Evolutionary conservation across 768 basidiomycete genomes (phyloP).

Genomic region (Mycena venus): DNA sequence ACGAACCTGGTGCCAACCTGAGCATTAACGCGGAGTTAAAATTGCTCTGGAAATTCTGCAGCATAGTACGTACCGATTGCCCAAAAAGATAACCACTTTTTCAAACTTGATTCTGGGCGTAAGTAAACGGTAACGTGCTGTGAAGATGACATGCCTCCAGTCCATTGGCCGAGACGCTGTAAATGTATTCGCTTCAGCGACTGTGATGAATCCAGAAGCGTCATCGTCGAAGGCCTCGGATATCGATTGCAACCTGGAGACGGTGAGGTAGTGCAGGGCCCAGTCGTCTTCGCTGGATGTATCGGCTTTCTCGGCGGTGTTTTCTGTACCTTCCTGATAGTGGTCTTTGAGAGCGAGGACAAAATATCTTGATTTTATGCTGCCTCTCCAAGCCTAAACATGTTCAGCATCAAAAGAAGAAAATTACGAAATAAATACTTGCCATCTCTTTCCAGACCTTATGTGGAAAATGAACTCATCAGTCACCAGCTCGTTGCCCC

Average conservation of each 20-base stretch:
- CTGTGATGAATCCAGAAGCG: constrained; percentile 48
- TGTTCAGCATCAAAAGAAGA: not conserved
- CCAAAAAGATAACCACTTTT: constrained; percentile 50
- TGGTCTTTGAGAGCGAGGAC: constrained; percentile 51
- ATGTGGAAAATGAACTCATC: not conserved
- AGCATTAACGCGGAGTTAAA: not conserved
- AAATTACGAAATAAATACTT: not conserved
- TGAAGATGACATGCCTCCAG: constrained; percentile 38
- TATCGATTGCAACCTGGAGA: constrained; percentile 45
- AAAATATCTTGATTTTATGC: constrained; percentile 52
- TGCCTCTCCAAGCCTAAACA: constrained; percentile 50
- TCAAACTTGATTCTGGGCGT: constrained; percentile 33
- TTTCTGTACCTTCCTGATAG: constrained; percentile 38
- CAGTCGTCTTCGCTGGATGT: constrained; percentile 43
- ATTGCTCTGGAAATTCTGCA: not conserved
- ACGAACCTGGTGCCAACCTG: constrained; percentile 29
- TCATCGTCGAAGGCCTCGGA: constrained; percentile 54
- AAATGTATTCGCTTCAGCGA: constrained; percentile 48
- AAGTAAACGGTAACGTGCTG: not conserved
- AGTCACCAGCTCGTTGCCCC: not conserved
- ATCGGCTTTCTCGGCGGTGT: not conserved
- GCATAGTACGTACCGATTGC: constrained; percentile 41
- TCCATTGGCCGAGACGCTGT: constrained; percentile 43
- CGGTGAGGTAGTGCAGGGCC: constrained; percentile 46
- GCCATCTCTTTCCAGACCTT: constrained; percentile 53